These are phyloP conservation scores for Penicillium sp. DNA, from an alignment of 2,329 filamentous ascomycete genomes.

Conservation along the genomic window DNA sequence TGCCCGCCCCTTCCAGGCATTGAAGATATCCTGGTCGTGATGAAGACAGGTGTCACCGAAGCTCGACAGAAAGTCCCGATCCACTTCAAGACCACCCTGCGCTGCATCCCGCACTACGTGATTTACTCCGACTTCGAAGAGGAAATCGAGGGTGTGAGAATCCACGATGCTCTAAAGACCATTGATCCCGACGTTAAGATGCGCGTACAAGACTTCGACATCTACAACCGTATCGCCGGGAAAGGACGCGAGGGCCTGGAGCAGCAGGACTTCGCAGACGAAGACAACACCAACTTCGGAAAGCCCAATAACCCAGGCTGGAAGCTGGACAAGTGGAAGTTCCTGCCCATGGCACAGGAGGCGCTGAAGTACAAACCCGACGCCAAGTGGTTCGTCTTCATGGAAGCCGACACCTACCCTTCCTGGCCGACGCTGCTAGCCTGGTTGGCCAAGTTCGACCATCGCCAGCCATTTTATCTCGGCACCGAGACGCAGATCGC, in stretches of 20 bases:
- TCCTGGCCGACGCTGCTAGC: conserved; percentile 50
- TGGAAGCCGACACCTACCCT: conserved; percentile 56
- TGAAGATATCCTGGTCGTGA: conserved; percentile 52
- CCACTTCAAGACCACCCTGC: conserved; percentile 52
- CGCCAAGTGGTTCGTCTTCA: conserved; percentile 56
- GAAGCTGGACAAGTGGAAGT: conserved; percentile 57
- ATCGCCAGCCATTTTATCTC: conserved; percentile 47
- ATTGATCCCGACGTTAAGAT: conserved; percentile 39
- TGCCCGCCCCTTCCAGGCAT: conserved; percentile 40
- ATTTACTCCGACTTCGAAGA: conserved; percentile 57
- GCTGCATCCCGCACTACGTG: conserved; percentile 52
- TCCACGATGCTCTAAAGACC: conserved; percentile 48
- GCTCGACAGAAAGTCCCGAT: conserved; percentile 51
- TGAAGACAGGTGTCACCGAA: conserved; percentile 57
- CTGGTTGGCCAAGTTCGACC: conserved; percentile 51
- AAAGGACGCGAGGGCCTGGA: conserved; percentile 43
- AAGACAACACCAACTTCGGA: conserved; percentile 36
- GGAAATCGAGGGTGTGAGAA: conserved; percentile 46
- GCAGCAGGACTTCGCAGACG: conserved; percentile 33
- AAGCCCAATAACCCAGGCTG: conserved; percentile 47
- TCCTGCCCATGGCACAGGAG: conserved; percentile 52
- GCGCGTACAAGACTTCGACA: conserved; percentile 46
- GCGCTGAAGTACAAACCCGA: conserved; percentile 43
- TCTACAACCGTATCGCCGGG: conserved; percentile 48
- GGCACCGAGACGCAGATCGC: conserved; percentile 52